A percentile compares a stretch with the other conserved stretches of the same genome.
These are phyloP conservation scores for Neurospora discreta DNA, from an alignment of 495 filamentous ascomycete genomes.

Conservation along the genomic window DNA sequence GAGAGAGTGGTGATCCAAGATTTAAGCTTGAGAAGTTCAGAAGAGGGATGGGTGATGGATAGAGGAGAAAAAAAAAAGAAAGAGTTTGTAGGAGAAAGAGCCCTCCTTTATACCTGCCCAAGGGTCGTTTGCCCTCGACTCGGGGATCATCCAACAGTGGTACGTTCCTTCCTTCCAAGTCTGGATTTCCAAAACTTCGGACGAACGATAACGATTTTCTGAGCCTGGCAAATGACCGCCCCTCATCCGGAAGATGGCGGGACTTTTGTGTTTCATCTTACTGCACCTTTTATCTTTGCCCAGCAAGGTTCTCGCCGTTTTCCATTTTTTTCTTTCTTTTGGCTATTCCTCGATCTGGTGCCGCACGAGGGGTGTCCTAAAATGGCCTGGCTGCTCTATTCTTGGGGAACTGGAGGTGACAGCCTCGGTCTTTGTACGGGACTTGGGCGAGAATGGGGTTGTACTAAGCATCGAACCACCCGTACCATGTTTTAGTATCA, in stretches of 20 bases:
- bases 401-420: neutral
- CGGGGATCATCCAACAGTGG: neutral
- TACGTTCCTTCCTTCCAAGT: neutral
- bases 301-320: slow-evolving; percentile 4
- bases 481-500: neutral
- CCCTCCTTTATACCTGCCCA: neutral
- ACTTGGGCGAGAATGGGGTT: neutral
- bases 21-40: neutral
- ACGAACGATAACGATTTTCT: neutral
- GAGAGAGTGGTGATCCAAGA: neutral
- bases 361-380: neutral
- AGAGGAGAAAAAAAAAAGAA: neutral
- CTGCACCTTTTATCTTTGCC: neutral
- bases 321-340: neutral
- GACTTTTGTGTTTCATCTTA: neutral
- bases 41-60: neutral
- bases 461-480: neutral
- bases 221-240: neutral
- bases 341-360: neutral
- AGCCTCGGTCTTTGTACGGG: neutral
- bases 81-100: neutral
- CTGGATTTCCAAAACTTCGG: neutral
- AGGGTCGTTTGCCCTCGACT: neutral
- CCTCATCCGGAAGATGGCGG: neutral
- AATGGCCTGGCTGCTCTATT: neutral